Percentiles rank a stretch among this genome's conserved stretches.
Evolutionary conservation across 1,139 yeast species (phyloP).

Genomic region (Kluyveromyces sp.): DNA sequence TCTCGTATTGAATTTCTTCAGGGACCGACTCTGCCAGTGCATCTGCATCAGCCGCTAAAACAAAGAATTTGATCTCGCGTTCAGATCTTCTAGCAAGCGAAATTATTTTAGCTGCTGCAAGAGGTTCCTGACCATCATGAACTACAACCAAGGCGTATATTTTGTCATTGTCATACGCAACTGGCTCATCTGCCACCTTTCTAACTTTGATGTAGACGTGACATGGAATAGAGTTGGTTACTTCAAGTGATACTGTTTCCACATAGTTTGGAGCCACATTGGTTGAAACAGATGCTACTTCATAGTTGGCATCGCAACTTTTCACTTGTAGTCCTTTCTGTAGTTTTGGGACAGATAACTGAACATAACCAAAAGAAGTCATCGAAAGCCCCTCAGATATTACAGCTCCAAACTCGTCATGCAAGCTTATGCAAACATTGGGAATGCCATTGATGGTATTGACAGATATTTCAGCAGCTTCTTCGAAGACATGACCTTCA

Average conservation of each 20-base stretch:
- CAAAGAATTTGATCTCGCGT: background rate
- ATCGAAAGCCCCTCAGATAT: slow-evolving; percentile 21
- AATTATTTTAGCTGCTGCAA: background rate
- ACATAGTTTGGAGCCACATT: slow-evolving; percentile 25
- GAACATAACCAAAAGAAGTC: slow-evolving; percentile 31
- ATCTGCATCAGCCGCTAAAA: background rate
- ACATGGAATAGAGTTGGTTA: slow-evolving; percentile 16
- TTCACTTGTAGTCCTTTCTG: slow-evolving; percentile 14
- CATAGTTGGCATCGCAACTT: slow-evolving; percentile 21
- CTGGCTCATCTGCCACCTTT: slow-evolving; percentile 21
- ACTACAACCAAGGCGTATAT: background rate
- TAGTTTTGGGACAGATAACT: slow-evolving; percentile 17
- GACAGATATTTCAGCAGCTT: slow-evolving; percentile 15
- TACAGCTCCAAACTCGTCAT: slow-evolving; percentile 15
- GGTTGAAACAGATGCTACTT: slow-evolving; percentile 19
- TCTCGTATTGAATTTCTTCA: slow-evolving; percentile 46
- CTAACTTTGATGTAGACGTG: slow-evolving; percentile 26
- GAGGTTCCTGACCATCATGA: slow-evolving; percentile 1
- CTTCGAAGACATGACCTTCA: slow-evolving; percentile 57
- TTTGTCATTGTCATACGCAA: background rate
- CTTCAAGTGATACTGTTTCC: slow-evolving; percentile 11
- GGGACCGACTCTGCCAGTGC: background rate
- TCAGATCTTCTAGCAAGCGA: background rate
- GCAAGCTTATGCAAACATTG: slow-evolving; percentile 21
- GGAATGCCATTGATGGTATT: slow-evolving; percentile 24